Percentiles rank a stretch among this genome's conserved stretches.
Conservation (phyloP, 495 filamentous ascomycete species). For the Aspergillus incahuasiensis region DNA sequence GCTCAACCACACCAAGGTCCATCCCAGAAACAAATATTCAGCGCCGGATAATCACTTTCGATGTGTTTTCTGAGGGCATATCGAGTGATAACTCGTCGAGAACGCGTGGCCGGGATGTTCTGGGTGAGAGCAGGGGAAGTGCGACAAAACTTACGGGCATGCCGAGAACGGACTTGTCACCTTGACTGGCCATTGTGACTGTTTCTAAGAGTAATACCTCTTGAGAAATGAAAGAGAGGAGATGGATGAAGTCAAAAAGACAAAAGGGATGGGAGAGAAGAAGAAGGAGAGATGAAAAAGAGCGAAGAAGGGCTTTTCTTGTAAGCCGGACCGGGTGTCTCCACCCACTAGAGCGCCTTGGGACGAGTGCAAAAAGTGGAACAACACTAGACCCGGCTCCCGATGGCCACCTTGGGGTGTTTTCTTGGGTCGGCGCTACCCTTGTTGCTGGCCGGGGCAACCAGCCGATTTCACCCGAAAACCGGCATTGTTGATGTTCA, state of each 20-base stretch:
- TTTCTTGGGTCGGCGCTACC: constrained; percentile 23
- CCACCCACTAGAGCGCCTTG: constrained; percentile 29
- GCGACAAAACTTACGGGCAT: constrained; percentile 58
- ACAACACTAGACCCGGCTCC: constrained; percentile 2
- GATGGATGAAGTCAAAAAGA: constrained; percentile 35
- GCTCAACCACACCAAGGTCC: neutral
- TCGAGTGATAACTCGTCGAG: neutral
- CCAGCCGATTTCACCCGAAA: constrained; percentile 23
- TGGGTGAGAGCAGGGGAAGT: constrained; percentile 8
- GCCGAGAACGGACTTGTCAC: constrained; percentile 80
- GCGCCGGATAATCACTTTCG: neutral
- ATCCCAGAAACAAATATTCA: neutral
- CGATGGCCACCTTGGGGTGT: neutral
- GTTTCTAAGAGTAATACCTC: constrained; percentile 36
- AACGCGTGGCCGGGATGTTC: constrained; percentile 8
- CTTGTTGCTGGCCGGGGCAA: constrained; percentile 27
- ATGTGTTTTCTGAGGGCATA: neutral
- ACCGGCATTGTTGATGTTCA: neutral
- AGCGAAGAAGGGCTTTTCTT: constrained; percentile 38
- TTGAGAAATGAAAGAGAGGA: constrained; percentile 38
- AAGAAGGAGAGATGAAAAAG: constrained; percentile 37
- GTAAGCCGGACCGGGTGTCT: constrained; percentile 42
- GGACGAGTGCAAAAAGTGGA: constrained; percentile 6
- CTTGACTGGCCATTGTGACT: constrained; percentile 48
- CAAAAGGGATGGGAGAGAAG: constrained; percentile 31